phyloP scores from a whole-genome alignment of 169 alveolate species.

The Miamiensis avidus region DNA sequence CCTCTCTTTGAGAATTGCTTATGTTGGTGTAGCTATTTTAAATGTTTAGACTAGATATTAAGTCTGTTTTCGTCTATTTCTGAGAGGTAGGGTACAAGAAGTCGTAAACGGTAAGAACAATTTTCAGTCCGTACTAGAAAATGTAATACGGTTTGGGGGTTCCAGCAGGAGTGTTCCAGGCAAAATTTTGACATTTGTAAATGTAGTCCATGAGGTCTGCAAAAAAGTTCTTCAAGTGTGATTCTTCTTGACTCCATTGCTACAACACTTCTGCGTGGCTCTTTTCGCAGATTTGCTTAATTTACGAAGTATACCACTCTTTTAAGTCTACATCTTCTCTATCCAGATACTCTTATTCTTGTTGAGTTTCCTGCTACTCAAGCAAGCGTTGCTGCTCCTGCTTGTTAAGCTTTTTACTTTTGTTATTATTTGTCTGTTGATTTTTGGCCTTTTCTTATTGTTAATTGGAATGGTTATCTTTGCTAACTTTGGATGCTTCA shows the following conservation, averaged over 20 bases:
- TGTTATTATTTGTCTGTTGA: too few relatives aligned
- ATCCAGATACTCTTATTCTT: neutral
- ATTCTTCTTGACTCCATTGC: neutral
- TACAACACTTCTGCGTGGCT: neutral
- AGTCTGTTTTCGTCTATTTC: too few relatives aligned
- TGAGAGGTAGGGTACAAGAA: constrained; percentile 10
- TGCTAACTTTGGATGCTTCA: too few relatives aligned
- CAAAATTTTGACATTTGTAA: neutral
- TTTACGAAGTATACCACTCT: neutral
- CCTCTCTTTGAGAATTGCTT: too few relatives aligned
- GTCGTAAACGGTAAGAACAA: neutral
- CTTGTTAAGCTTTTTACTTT: neutral
- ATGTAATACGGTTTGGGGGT: neutral
- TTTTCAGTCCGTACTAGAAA: constrained; percentile 1
- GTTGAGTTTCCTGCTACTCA: too few relatives aligned
- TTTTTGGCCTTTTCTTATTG: too few relatives aligned
- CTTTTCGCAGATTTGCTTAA: neutral
- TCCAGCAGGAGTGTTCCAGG: neutral
- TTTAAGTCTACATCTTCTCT: neutral
- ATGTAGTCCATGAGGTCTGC: neutral
- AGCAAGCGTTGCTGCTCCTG: too few relatives aligned
- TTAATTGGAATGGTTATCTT: too few relatives aligned
- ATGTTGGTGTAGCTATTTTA: too few relatives aligned
- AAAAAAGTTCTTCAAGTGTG: neutral
- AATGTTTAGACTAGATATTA: too few relatives aligned